phyloP scores from a whole-genome alignment of 257 asterid genomes.

The Gynochthodes officinalis region DNA sequence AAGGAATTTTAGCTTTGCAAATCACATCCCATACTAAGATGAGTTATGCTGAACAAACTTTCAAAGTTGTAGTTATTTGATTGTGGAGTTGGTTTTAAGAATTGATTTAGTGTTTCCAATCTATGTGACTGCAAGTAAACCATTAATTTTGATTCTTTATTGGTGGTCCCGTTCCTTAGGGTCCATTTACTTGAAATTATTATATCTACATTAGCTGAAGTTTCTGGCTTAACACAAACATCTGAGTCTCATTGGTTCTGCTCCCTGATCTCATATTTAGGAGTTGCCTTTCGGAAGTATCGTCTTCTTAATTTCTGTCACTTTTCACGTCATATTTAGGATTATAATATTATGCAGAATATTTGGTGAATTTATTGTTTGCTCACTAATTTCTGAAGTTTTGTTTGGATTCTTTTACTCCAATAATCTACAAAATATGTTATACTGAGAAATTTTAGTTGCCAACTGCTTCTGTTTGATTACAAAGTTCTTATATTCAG shows the following conservation, averaged over 20 bases:
- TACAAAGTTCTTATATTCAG: conserved; percentile 35
- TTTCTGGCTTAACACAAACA: background rate
- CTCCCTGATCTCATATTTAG: background rate
- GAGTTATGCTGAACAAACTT: background rate
- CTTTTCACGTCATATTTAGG: too few species aligned
- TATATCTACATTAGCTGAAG: background rate
- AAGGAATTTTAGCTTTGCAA: too few species aligned
- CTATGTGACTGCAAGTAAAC: background rate
- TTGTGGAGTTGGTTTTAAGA: background rate
- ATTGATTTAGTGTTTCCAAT: too few species aligned
- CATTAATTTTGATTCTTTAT: background rate
- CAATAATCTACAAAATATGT: background rate
- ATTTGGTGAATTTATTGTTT: too few species aligned
- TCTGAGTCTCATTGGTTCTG: background rate
- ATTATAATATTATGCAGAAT: too few species aligned
- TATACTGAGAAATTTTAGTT: background rate
- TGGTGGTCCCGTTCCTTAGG: background rate
- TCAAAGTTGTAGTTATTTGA: background rate
- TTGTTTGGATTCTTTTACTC: background rate
- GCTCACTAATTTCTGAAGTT: background rate
- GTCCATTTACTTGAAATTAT: background rate
- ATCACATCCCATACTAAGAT: too few species aligned
- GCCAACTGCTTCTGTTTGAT: background rate
- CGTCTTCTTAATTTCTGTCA: background rate
- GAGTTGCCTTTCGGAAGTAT: background rate